Evolutionary conservation across 2,329 filamentous ascomycete genomes (phyloP).

Genomic region (Clathrospora elynae): DNA sequence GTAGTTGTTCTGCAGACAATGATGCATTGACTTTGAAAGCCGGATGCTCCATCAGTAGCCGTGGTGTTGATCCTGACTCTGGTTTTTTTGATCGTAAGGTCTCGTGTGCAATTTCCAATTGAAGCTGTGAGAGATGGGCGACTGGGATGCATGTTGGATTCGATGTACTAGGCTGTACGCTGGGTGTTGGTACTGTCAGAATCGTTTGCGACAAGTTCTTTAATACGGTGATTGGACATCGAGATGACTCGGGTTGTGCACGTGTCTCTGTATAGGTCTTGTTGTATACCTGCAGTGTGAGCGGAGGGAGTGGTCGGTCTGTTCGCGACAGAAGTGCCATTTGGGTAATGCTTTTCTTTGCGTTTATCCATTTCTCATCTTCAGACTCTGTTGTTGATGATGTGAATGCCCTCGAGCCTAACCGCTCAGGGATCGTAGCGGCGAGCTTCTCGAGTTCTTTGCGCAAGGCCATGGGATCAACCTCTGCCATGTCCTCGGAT

Average conservation of each 20-base stretch:
- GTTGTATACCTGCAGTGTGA: conserved; percentile 20
- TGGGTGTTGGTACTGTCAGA: conserved; percentile 6
- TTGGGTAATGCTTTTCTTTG: conserved; percentile 17
- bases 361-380: conserved; percentile 17
- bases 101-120: conserved; percentile 21
- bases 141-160: conserved; percentile 1
- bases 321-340: conserved; percentile 25
- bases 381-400: neutral
- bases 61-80: conserved; percentile 4
- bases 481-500: conserved; percentile 31
- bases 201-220: conserved; percentile 9
- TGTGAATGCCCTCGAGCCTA: conserved; percentile 4
- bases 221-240: neutral
- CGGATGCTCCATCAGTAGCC: conserved; percentile 5
- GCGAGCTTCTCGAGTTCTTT: conserved; percentile 16
- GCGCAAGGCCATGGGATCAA: conserved; percentile 22
- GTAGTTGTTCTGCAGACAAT: neutral
- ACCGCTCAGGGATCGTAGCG: conserved; percentile 12
- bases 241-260: conserved; percentile 26
- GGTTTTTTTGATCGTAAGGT: conserved; percentile 21
- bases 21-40: conserved; percentile 5
- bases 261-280: conserved; percentile 9
- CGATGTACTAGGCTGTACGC: neutral
- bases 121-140: conserved; percentile 8
- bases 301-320: conserved; percentile 32